Conservation (phyloP, 2,329 filamentous ascomycete genomes). For the Penicillium occitanis region DNA sequence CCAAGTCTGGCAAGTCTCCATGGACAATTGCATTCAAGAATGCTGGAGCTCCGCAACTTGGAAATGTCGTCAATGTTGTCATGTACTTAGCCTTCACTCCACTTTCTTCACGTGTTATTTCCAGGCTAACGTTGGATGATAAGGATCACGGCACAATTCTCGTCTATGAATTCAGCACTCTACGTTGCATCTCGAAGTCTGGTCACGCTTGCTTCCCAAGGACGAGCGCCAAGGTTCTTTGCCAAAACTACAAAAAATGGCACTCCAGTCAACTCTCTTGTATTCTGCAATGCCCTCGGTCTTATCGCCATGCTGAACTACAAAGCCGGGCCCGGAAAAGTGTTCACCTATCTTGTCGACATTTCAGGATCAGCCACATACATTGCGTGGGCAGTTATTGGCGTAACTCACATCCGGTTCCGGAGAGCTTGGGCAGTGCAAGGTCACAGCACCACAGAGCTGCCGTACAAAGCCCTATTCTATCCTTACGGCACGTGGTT, state of each 20-base stretch:
- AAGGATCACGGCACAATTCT: slow-evolving; percentile 17
- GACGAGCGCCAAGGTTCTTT: slow-evolving; percentile 32
- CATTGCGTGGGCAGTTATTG: slow-evolving; percentile 43
- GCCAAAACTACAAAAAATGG: slow-evolving; percentile 42
- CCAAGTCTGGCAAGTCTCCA: slow-evolving; percentile 14
- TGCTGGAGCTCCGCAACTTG: slow-evolving; percentile 8
- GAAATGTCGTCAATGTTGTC: slow-evolving; percentile 6
- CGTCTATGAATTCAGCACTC: slow-evolving; percentile 15
- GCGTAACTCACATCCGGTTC: slow-evolving; percentile 45
- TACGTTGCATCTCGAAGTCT: slow-evolving; percentile 13
- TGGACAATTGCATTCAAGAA: slow-evolving; percentile 13
- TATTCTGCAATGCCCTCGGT: slow-evolving; percentile 53
- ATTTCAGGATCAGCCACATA: slow-evolving; percentile 39
- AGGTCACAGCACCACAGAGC: slow-evolving; percentile 28
- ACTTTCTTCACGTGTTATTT: neutral
- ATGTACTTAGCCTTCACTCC: neutral
- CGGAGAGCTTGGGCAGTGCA: slow-evolving; percentile 17
- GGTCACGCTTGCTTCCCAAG: slow-evolving; percentile 9
- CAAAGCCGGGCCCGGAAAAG: slow-evolving; percentile 59
- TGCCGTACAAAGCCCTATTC: slow-evolving; percentile 51
- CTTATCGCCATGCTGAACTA: slow-evolving; percentile 69
- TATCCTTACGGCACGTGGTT: slow-evolving; percentile 55
- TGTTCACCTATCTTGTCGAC: slow-evolving; percentile 49
- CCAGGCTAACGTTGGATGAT: neutral
- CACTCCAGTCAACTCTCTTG: slow-evolving; percentile 45